These are phyloP conservation scores for Fraxinus albicans DNA, from an alignment of 305 asterid genomes.

Conservation along the genomic window DNA sequence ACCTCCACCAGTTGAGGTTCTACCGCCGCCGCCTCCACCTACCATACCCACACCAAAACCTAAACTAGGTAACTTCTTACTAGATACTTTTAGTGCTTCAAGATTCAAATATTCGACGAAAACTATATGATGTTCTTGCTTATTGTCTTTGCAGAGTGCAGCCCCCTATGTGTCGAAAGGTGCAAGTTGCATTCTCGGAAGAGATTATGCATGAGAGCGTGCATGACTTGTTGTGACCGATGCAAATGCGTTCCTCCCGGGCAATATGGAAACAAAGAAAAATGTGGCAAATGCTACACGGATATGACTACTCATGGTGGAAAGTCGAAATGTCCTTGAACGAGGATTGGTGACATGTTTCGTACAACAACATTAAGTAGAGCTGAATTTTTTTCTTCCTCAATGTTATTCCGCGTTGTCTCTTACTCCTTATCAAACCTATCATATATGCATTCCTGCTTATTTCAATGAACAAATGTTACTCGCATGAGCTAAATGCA, in stretches of 20 bases:
- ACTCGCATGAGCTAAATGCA: background rate
- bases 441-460: background rate
- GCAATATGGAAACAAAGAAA: slow-evolving; percentile 45
- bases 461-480: background rate
- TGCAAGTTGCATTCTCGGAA: slow-evolving; percentile 54
- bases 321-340: slow-evolving; percentile 66
- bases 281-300: slow-evolving; percentile 60
- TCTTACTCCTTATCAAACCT: background rate
- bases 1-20: background rate
- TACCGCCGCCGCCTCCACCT: slow-evolving; percentile 22
- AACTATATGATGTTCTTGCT: background rate
- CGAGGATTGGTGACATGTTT: background rate
- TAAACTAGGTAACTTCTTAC: slow-evolving; percentile 34
- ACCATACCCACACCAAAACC: slow-evolving; percentile 38
- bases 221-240: slow-evolving; percentile 69
- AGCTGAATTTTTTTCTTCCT: background rate
- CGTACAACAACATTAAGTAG: background rate
- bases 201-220: slow-evolving; percentile 64
- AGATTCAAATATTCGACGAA: background rate
- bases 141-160: slow-evolving; percentile 44
- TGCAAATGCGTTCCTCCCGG: slow-evolving; percentile 78
- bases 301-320: slow-evolving; percentile 69
- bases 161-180: slow-evolving; percentile 51
- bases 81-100: background rate
- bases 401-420: background rate